Evolutionary conservation across 805 yeast genomes (phyloP), one percentile per base, ranked within the genome.

Genomic region (Metschnikowia drakensbergensis): DNA sequence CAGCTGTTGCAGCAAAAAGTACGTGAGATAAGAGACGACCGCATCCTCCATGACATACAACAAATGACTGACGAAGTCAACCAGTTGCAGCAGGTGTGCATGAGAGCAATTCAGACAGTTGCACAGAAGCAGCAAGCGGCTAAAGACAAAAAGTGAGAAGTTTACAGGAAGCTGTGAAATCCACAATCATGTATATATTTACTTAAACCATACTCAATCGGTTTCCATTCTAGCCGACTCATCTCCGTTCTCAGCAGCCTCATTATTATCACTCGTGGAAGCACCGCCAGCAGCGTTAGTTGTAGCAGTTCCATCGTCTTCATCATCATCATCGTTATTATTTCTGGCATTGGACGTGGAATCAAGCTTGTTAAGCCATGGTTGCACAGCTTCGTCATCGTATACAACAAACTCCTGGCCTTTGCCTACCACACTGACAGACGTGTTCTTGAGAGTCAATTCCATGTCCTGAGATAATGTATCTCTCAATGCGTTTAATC

Each of bases 381-480:
- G 88, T 56, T 81, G 84, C 34, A 91, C 97, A 26, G 77, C 82
- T 42, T 88, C 97, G 59, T 90, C 96, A 55, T 94, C 98, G 58
- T 86, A 84, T 47, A 86, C 71, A 26, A 83, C 81, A 69, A 92
- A 90, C 23, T 82, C 79, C 37, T 77, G 75, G 57, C 82, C 95
- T 55, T 80, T 75, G 31, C 97, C 97, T n/a, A 92, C 98, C 44
- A 90, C 81, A 40, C 96, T 95, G 55, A 94, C 87, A 1, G 96
- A 85, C 4, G 97, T 87, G 70, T 94, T 94, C 53, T 83, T 81
- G 46, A 77, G 72, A 35, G 84, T 88, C 65, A 94, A 79, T 65
- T 94, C 96, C 65, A 89, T 91, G 66, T 94, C 99, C 69, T 91
- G 97, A 11, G 94, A 83, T 59, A 94, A 75, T 0, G 98, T 92